A percentile compares a stretch with the other conserved stretches of the same genome.
Conservation (phyloP, 2,329 filamentous ascomycete genomes). For the Cladosporium austrohemisphaericum region DNA sequence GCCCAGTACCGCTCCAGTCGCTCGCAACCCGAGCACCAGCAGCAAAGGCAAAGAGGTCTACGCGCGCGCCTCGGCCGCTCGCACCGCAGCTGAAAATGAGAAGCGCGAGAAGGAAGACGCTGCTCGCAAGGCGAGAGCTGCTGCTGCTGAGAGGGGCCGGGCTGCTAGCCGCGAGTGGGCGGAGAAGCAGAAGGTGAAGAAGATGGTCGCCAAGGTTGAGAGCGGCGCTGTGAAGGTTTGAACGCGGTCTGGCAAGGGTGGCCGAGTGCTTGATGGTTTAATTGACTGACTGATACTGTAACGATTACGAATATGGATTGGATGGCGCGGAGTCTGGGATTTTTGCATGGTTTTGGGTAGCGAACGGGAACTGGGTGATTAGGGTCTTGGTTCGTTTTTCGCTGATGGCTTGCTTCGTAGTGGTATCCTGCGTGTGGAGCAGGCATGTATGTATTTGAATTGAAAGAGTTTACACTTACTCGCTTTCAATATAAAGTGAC, state of each 20-base stretch:
- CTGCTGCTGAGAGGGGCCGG: slow-evolving; percentile 45
- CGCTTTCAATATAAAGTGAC: too few species aligned
- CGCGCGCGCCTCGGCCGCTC: slow-evolving; percentile 41
- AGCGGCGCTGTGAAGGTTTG: not conserved
- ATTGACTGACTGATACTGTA: slow-evolving; percentile 1
- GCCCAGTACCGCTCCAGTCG: slow-evolving; percentile 19
- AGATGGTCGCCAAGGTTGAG: slow-evolving; percentile 18
- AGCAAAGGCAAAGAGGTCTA: slow-evolving; percentile 46
- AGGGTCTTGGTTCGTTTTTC: not conserved
- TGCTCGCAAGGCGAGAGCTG: slow-evolving; percentile 43
- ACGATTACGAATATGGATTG: slow-evolving; percentile 3
- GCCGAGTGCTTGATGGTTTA: not conserved
- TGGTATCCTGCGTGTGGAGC: too few species aligned
- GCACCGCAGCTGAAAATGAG: slow-evolving; percentile 39
- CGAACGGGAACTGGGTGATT: too few species aligned
- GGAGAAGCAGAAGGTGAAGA: slow-evolving; percentile 42
- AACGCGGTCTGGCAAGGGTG: not conserved
- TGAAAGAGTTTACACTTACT: too few species aligned
- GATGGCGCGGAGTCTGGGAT: not conserved
- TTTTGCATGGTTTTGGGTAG: slow-evolving; percentile 1
- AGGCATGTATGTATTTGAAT: too few species aligned
- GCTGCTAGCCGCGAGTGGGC: slow-evolving; percentile 47
- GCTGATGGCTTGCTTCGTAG: not conserved
- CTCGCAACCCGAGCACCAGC: slow-evolving; percentile 28
- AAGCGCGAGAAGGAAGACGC: slow-evolving; percentile 47